Base-by-base conservation (phyloP, 208 protist species). In the Leishmania martiniquensis region DNA sequence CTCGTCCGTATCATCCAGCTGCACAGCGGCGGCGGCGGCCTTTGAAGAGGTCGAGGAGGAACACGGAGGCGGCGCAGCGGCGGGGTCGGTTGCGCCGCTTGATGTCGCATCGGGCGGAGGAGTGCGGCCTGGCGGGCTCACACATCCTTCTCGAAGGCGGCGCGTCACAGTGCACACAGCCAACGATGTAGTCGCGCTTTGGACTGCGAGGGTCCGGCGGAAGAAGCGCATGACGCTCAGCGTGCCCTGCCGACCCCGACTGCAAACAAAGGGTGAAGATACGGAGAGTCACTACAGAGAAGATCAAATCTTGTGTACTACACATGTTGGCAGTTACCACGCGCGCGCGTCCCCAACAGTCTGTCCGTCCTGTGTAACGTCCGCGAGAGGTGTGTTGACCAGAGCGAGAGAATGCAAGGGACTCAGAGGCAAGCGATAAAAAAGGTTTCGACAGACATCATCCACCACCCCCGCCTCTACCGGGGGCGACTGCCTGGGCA, bases 1-100 rank as follows among this genome's bases (percentile, higher is more conserved):
- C 10, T 63, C 81, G 9, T 77, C 75, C 9, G 77, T 77, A 73
- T 85, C 78, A 37, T 92, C 88, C 9, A 32, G 34, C 69, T 75
- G 78, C 51, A 89, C 2, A 29, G n/a, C 34, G 7, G 39, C 44
- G 1, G 69, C 32, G 0, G 66, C 9, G 47, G 45, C 68, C n/a
- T 47, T 70, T 17, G 70, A 51, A 52, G 67, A 17, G 29, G 42
- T 49, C 7, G 62, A 2, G 32, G 65, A 51, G 42, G 77, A 45
- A 32, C 22, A 25, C 2, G 51, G 10, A 15, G 59, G 12, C 22
- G 42, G 6, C 20, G 51, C 6, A 7, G 72, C 20, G 9, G 7
- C 2, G 32, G 5, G 34, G 32, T 0, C 42, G 9, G 0, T 47
- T 75, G 80, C 47, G 60, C 29, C n/a, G 22, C 20, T 32, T 54